These are phyloP conservation scores for Lepidium campestre DNA, from an alignment of 441 rosid genomes.

Conservation along the genomic window DNA sequence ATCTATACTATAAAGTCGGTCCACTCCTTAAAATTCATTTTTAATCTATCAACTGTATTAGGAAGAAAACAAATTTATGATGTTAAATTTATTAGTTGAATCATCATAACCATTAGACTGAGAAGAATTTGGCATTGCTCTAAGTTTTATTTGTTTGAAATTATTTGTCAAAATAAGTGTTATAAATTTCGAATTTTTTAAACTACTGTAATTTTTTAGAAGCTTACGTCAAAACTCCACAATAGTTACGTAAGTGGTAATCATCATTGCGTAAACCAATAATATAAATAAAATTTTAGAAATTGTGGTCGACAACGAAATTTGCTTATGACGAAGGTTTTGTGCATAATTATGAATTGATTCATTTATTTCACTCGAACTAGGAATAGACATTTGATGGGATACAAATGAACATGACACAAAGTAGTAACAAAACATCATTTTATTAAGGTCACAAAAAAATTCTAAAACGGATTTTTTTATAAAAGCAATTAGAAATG, in stretches of 20 bases:
- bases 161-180: not conserved
- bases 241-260: constrained; percentile 9
- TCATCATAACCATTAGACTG: too few species aligned
- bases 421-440: constrained; percentile 5
- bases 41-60: too few species aligned
- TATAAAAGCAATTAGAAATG: not conserved
- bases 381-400: constrained; percentile 30
- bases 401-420: constrained; percentile 29
- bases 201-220: not conserved
- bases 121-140: too few species aligned
- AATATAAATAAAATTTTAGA: not conserved
- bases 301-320: constrained; percentile 21
- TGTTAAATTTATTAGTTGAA: too few species aligned
- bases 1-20: too few species aligned
- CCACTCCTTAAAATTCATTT: too few species aligned
- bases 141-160: not conserved
- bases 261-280: constrained; percentile 17
- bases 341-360: constrained; percentile 18
- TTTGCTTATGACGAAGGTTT: constrained; percentile 27
- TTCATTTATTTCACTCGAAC: constrained; percentile 16
- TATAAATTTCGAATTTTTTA: not conserved
- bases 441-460: not conserved
- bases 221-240: constrained; percentile 8
- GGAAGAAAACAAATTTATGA: too few species aligned
- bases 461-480: not conserved